Base-by-base conservation (phyloP, 305 asterid species). In the Fraxinus paxiana region DNA sequence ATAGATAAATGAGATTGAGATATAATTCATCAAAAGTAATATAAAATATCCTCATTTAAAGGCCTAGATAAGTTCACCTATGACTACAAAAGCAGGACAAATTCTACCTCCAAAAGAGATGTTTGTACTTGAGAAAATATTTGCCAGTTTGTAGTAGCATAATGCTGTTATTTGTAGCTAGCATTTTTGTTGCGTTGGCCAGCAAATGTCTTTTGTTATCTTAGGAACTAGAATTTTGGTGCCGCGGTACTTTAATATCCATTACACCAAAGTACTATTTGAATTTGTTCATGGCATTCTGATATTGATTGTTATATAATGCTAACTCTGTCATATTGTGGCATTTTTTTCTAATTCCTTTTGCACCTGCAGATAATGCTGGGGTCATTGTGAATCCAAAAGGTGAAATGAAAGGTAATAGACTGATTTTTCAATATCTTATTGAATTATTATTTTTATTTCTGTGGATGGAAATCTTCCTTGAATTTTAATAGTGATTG, bases 351-450 rank as follows among this genome's bases (percentile, higher is more conserved):
- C 43, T 70, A 70, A 30, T 24, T 43, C 46, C 0, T 35, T 33
- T 18, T 51, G 61, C 22, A 0, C 31, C 33, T 81, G 82, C 82
- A 87, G 90, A 87, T 38, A 85, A 87, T 83, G 90, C 88, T 75
- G 90, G 90, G 2, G 89, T 87, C 34, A 84, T 84, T 70, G 89
- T 87, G 61, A 87, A 87, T 79, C 89, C 86, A 63, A 87, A 87
- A 77, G 89, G 86, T 10, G 89, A 87, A 83, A 87, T 87, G 87
- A 87, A 87, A 87, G 87, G 87, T 86, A 82, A 12, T 30, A 17
- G 15, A 48, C 8, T 34, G 15, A 28, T 8, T 18, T 54, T 17
- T 10, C 4, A 2, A 4, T 24, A 13, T 4, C 54, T 75, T 1
- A 38, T 41, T 22, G 41, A 48, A 9, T 12, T 75, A 22, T 6